Evolutionary conservation across 1,139 yeast genomes (phyloP), one percentile per base, ranked within the genome.

Genomic region (Debaryomyces sp.): DNA sequence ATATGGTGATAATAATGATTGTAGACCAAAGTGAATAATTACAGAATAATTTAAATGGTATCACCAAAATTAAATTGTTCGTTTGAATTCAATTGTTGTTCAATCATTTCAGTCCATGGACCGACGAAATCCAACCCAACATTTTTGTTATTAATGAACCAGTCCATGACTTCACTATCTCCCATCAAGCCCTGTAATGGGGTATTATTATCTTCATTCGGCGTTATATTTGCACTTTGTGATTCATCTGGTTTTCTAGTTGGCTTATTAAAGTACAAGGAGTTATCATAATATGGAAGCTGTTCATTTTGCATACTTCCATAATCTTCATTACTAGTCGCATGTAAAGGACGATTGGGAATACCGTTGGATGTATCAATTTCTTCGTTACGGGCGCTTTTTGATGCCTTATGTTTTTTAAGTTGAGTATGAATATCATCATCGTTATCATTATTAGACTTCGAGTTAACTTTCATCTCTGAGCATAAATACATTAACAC

Each of bases 121-220:
- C 88, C 96, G 32, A 89, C 96, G 58, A 89, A 89, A 51, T 89
- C 96, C 47, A 89, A 73, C 17, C 96, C 96, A 34, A 88, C 84
- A 46, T 73, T 70, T 44, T 77, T 78, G 56, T 85, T 84, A 57
- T 80, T 82, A 47, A 84, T 73, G 59, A 89, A 88, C 88, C 90
- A 86, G 50, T 85, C 88, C 64, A 84, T 80, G 10, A 85, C 81
- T 45, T 84, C 86, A 48, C 80, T 82, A 38, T 84, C 84, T 2
- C 74, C 77, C 7, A 66, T 53, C 30, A 63, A 40, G n/a, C 51
- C 57, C 38, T 57, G 61, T 32, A 62, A 45, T n/a, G 64, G 62
- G 2, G 64, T 54, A 13, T 46, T 49, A 17, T 42, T 48, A n/a
- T 44, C 42, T 12, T 46, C 51, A 26, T 39, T 47, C 2, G 55